These are phyloP conservation scores for Coemansia sp. DNA, from an alignment of 192 early-diverging fungal genomes.

Conservation along the genomic window DNA sequence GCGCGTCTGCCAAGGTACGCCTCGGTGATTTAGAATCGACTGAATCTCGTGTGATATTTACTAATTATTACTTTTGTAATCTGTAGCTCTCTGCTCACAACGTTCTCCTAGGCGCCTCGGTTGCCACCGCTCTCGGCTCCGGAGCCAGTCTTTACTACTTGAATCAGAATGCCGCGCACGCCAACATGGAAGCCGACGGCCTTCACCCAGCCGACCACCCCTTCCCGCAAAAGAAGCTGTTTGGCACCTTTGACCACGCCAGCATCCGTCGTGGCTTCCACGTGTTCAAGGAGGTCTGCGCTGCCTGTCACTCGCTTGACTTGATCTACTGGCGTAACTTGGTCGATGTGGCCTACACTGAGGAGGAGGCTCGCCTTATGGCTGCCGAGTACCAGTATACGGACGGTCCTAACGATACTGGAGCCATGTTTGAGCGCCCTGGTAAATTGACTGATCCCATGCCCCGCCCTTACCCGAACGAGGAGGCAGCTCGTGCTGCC, in stretches of 20 bases:
- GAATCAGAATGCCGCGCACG: constrained; percentile 60
- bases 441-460: constrained; percentile 93
- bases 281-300: constrained; percentile 97
- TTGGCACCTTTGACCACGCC: constrained; percentile 91
- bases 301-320: constrained; percentile 95
- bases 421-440: constrained; percentile 90
- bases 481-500: constrained; percentile 93
- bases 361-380: constrained; percentile 91
- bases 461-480: constrained; percentile 91
- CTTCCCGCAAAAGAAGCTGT: constrained; percentile 80
- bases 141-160: constrained; percentile 57
- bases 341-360: constrained; percentile 90
- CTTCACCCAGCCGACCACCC: constrained; percentile 87
- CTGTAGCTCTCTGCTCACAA: constrained; percentile 30
- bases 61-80: background rate
- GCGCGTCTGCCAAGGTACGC: constrained; percentile 37
- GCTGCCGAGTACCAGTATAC: constrained; percentile 88
- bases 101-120: constrained; percentile 51
- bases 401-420: constrained; percentile 91
- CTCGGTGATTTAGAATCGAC: background rate
- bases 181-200: constrained; percentile 88
- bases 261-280: constrained; percentile 97
- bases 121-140: constrained; percentile 61
- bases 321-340: constrained; percentile 94
- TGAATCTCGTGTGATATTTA: background rate